Evolutionary conservation across 2,329 filamentous ascomycete genomes (phyloP), one percentile per base, ranked within the genome.

Genomic region (Claviceps quebecensis): DNA sequence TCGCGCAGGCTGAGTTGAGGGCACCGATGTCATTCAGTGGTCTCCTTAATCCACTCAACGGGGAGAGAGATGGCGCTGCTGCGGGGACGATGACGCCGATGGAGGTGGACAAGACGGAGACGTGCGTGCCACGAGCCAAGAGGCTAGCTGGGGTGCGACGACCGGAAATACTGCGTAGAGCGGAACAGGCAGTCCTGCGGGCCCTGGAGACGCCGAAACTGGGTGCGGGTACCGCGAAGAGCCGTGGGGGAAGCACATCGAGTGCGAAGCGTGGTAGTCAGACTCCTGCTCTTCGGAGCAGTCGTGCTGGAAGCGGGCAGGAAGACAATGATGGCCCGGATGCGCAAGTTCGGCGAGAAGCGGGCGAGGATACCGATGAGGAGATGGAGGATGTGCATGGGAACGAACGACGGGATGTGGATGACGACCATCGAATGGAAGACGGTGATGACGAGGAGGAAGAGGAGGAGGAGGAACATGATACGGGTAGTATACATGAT

Each of bases 121-220:
- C 59, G 9, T 34, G 29, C 47, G 70, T 61, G 39, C 69, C 61
- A 11, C 70, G 69, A 3, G 57, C 62, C 11, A 67, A 72, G 11
- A 71, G 69, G 51, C 40, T 50, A 8, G 57, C 65, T 0, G 75
- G 72, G 0, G 72, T 81, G 1, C 65, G 77, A 17, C 67, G 76
- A 29, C 74, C 76, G 0, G 80, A 84, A 52, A 69, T 84, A 34
- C 67, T 83, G 2, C 76, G 78, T 37, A 79, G 78, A 58, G 80
- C 80, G 0, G 80, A 84, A 55, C 74, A 79, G 55, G 76, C 76
- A 4, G 73, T 81, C 4, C 56, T 71, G 16, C 72, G 74, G 3
- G 69, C 72, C 0, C 62, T 73, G 36, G 77, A 80, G 48, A 71
- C 72, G 4, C 67, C 71, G 7, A 76, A 74, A 54, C 60, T 67